Percentiles rank a stretch among this genome's conserved stretches.
phyloP scores from a whole-genome alignment of 805 yeast genomes.

The Cyberlindnera suaveolens region DNA sequence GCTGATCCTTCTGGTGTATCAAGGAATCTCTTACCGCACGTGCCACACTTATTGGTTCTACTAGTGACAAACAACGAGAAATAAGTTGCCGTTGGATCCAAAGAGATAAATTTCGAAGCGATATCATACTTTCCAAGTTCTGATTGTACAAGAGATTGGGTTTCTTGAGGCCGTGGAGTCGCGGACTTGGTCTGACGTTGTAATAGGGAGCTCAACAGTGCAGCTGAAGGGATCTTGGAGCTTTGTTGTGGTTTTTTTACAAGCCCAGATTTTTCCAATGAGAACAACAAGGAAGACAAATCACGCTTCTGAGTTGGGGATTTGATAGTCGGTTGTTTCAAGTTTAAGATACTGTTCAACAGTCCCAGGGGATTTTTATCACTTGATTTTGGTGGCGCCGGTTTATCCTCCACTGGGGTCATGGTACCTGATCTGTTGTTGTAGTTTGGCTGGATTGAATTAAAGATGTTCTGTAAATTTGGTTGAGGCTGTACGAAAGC shows the following conservation, averaged over 20 bases:
- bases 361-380: conserved; percentile 3
- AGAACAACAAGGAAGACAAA: conserved; percentile 14
- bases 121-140: conserved; percentile 22
- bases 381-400: background rate
- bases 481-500: conserved; percentile 14
- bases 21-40: conserved; percentile 83
- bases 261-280: conserved; percentile 17
- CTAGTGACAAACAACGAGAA: conserved; percentile 7
- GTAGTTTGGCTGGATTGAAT: background rate
- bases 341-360: conserved; percentile 15
- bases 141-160: background rate
- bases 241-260: conserved; percentile 9
- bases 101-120: conserved; percentile 22
- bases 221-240: conserved; percentile 1
- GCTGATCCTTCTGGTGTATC: conserved; percentile 49
- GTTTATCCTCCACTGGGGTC: background rate
- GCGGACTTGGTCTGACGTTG: background rate
- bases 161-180: background rate
- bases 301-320: conserved; percentile 11
- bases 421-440: background rate
- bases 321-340: conserved; percentile 7
- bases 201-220: conserved; percentile 3
- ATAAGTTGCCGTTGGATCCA: conserved; percentile 40
- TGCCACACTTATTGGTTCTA: conserved; percentile 75
- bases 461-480: conserved; percentile 3